Conservation (phyloP, 2,329 filamentous ascomycete species). For the Aspergillus versicolor region DNA sequence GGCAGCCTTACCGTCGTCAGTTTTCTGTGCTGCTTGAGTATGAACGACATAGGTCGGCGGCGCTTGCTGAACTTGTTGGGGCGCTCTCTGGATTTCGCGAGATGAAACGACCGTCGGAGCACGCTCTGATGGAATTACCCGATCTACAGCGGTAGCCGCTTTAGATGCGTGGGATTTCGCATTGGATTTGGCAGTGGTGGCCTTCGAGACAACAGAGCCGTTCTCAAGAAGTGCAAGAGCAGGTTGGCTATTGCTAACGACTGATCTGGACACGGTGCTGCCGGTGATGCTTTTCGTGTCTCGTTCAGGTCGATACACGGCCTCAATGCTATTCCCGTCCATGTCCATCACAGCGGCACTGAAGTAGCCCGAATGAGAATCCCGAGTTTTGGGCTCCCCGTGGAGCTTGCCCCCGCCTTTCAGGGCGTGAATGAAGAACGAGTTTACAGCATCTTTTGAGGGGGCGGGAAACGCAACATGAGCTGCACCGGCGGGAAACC, state of each 20-base stretch:
- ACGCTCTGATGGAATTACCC: slow-evolving; percentile 18
- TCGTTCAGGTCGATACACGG: slow-evolving; percentile 58
- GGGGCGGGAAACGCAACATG: slow-evolving; percentile 69
- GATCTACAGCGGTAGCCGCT: slow-evolving; percentile 25
- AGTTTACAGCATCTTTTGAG: slow-evolving; percentile 63
- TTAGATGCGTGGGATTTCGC: slow-evolving; percentile 30
- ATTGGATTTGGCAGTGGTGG: slow-evolving; percentile 28
- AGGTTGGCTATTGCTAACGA: slow-evolving; percentile 30
- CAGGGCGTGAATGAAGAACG: slow-evolving; percentile 70
- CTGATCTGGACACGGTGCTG: slow-evolving; percentile 23
- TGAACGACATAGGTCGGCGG: slow-evolving; percentile 26
- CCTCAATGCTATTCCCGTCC: slow-evolving; percentile 82
- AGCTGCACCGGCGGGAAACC: slow-evolving; percentile 53
- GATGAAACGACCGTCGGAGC: slow-evolving; percentile 20
- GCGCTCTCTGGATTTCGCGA: slow-evolving; percentile 21
- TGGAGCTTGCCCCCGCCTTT: slow-evolving; percentile 63
- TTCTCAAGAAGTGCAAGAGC: slow-evolving; percentile 39
- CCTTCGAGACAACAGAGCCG: slow-evolving; percentile 39
- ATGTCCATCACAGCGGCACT: slow-evolving; percentile 69
- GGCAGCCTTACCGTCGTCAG: slow-evolving; percentile 45
- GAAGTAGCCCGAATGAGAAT: slow-evolving; percentile 56
- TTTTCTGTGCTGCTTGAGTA: slow-evolving; percentile 27
- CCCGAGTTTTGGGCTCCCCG: slow-evolving; percentile 55
- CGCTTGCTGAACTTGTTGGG: slow-evolving; percentile 14
- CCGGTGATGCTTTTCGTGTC: slow-evolving; percentile 16